Percentiles rank a stretch among this genome's conserved stretches.
Evolutionary conservation across 23 red algal genomes (phyloP).

Genomic region (Rhodosorus marinus): DNA sequence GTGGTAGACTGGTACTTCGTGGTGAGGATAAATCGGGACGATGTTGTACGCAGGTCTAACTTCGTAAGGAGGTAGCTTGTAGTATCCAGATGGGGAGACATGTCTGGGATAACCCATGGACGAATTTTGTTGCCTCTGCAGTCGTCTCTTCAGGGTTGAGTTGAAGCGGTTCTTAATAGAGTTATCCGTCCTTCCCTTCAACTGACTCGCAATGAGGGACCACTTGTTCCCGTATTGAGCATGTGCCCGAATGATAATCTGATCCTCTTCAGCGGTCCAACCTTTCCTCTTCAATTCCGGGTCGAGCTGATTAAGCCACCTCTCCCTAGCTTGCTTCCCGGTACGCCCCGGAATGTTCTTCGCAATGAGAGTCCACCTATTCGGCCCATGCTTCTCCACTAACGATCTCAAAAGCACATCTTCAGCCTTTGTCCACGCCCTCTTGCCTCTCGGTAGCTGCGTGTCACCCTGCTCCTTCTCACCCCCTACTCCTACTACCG

Average conservation of each 20-base stretch:
- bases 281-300: constrained; percentile 14
- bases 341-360: constrained; percentile 15
- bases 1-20: too few species aligned
- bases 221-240: constrained; percentile 51
- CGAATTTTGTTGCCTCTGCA: too few species aligned
- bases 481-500: too few species aligned
- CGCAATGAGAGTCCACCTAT: constrained; percentile 3
- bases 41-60: too few species aligned
- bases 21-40: too few species aligned
- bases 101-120: too few species aligned
- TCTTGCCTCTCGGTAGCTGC: too few species aligned
- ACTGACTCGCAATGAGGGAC: constrained; percentile 49
- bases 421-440: constrained; percentile 4
- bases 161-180: constrained; percentile 91
- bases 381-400: constrained; percentile 1
- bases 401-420: background rate
- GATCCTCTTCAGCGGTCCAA: constrained; percentile 72
- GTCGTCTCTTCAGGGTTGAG: constrained; percentile 20
- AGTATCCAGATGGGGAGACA: too few species aligned
- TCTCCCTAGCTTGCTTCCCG: constrained; percentile 32
- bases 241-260: constrained; percentile 41
- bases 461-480: too few species aligned
- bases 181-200: constrained; percentile 78
- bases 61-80: too few species aligned
- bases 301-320: constrained; percentile 35